These are phyloP conservation scores for Sporothrix protearum DNA, from an alignment of 2,329 filamentous ascomycete species.

Conservation along the genomic window DNA sequence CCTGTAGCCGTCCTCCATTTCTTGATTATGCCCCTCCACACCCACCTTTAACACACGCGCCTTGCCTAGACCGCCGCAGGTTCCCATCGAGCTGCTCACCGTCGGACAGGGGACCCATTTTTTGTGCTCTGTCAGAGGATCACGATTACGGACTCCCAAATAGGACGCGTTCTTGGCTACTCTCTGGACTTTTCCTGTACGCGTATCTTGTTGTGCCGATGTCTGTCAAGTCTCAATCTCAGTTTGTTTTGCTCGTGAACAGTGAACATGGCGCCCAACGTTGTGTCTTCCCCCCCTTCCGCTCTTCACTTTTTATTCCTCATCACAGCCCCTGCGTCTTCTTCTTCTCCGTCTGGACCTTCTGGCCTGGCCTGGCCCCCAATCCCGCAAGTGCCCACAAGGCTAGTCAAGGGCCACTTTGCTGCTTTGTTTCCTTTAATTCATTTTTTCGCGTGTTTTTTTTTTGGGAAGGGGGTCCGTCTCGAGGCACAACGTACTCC, in stretches of 20 bases:
- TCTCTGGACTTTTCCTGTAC: background rate
- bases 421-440: background rate
- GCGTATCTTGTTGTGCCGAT: too few relatives aligned
- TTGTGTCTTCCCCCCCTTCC: background rate
- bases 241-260: background rate
- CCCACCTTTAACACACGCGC: background rate
- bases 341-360: background rate
- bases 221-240: too few relatives aligned
- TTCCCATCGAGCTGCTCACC: background rate
- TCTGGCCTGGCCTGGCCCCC: conserved; percentile 3
- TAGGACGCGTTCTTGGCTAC: background rate
- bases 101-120: conserved; percentile 1
- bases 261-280: background rate
- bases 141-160: background rate
- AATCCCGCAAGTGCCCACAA: conserved; percentile 13
- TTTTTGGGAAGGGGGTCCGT: too few relatives aligned
- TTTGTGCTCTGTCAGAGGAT: background rate
- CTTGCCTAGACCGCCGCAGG: conserved; percentile 9
- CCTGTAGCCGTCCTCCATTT: background rate
- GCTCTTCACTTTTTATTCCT: background rate
- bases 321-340: background rate
- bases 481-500: background rate
- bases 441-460: background rate
- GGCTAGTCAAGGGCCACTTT: conserved; percentile 11
- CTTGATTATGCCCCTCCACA: background rate